Evolutionary conservation across 345 rosid species (phyloP).

Genomic region (Eucalyptus cladocalyx): DNA sequence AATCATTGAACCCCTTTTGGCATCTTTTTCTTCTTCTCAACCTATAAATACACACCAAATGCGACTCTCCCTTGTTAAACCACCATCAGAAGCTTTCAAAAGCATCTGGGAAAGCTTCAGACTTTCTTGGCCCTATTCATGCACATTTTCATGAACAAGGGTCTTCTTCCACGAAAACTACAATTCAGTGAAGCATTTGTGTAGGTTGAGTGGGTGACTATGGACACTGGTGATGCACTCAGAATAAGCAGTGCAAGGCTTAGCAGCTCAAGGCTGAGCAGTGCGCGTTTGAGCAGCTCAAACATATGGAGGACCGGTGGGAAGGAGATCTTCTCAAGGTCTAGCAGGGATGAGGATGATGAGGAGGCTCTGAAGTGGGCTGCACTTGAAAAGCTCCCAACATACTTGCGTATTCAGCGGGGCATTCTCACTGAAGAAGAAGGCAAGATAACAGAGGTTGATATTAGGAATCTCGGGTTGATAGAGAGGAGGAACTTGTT

Average conservation of each 20-base stretch:
- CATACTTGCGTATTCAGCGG: slow-evolving; percentile 51
- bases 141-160: neutral
- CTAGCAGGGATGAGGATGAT: slow-evolving; percentile 41
- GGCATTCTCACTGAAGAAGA: slow-evolving; percentile 49
- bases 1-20: neutral
- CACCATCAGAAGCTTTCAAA: neutral
- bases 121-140: neutral
- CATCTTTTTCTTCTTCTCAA: neutral
- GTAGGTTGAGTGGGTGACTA: neutral
- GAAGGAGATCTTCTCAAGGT: slow-evolving; percentile 30
- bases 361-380: slow-evolving; percentile 93
- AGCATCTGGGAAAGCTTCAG: neutral
- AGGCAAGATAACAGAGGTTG: slow-evolving; percentile 42
- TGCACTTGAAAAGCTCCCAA: slow-evolving; percentile 81
- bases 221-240: slow-evolving; percentile 16
- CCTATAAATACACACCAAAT: neutral
- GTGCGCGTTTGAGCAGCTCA: slow-evolving; percentile 27
- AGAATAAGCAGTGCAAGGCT: slow-evolving; percentile 24
- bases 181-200: neutral
- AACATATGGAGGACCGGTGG: slow-evolving; percentile 25
- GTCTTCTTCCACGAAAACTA: neutral
- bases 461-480: slow-evolving; percentile 48
- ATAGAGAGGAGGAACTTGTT: slow-evolving; percentile 57
- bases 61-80: neutral
- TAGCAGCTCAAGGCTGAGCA: slow-evolving; percentile 20